These are phyloP conservation scores for Rubia yunnanensis DNA, from an alignment of 257 asterid genomes.

Conservation along the genomic window DNA sequence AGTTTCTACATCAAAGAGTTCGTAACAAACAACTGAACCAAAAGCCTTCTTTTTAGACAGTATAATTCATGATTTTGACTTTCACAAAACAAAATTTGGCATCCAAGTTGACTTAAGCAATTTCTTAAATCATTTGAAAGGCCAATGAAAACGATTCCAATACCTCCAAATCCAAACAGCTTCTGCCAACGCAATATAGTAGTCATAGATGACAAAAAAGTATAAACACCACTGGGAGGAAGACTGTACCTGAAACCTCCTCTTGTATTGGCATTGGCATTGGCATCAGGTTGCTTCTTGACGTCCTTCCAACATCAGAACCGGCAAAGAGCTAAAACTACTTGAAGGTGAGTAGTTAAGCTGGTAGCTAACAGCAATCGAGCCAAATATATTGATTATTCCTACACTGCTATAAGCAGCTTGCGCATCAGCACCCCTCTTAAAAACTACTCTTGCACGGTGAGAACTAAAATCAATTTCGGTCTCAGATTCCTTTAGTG, in stretches of 20 bases:
- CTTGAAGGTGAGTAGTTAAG: slow-evolving; percentile 66
- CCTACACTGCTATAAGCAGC: slow-evolving; percentile 73
- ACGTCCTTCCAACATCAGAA: slow-evolving; percentile 30
- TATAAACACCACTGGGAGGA: not conserved
- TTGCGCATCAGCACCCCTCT: slow-evolving; percentile 91
- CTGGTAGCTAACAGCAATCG: slow-evolving; percentile 60
- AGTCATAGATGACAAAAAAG: not conserved
- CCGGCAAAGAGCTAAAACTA: slow-evolving; percentile 42
- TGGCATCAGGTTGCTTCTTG: slow-evolving; percentile 45
- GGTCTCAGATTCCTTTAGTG: slow-evolving; percentile 84
- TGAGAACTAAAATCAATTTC: slow-evolving; percentile 62
- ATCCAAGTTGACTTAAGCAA: not conserved
- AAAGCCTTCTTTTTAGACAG: not conserved
- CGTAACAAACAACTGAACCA: not conserved
- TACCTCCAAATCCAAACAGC: not conserved
- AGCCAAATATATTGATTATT: slow-evolving; percentile 68
- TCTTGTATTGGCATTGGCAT: slow-evolving; percentile 23
- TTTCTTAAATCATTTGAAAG: not conserved
- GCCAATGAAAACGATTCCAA: not conserved
- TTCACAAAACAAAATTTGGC: not conserved
- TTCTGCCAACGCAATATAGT: not conserved
- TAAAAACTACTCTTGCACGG: slow-evolving; percentile 78
- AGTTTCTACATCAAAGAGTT: not conserved
- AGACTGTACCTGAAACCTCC: slow-evolving; percentile 24
- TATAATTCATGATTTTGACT: not conserved